A percentile compares a stretch with the other conserved stretches of the same genome.
phyloP scores from a whole-genome alignment of 371 early-diverging fungal genomes.

The Syncephalastrum contaminatum region DNA sequence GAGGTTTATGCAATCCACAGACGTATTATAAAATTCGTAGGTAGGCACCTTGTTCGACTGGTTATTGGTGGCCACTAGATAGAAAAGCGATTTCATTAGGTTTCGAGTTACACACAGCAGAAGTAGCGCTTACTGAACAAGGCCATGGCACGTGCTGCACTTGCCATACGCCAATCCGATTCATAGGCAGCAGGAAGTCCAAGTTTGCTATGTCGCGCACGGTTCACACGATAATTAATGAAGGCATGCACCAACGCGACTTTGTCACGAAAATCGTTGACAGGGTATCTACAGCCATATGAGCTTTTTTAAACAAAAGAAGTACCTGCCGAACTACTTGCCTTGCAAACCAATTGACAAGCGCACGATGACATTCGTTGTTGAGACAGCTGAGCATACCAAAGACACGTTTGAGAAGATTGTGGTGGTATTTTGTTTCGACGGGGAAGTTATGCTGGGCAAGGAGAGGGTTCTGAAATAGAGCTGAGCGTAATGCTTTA shows the following conservation, averaged over 20 bases:
- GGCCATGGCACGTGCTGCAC: conserved; percentile 90
- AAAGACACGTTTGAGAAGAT: conserved; percentile 67
- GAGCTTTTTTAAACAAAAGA: conserved; percentile 3
- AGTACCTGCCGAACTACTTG: conserved; percentile 13
- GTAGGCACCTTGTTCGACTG: conserved; percentile 60
- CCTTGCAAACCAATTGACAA: conserved; percentile 80
- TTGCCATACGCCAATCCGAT: conserved; percentile 80
- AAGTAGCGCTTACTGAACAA: conserved; percentile 60
- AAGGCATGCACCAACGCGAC: conserved; percentile 81
- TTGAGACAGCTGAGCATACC: conserved; percentile 73
- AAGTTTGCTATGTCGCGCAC: conserved; percentile 48
- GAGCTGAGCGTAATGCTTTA: not conserved
- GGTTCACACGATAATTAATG: conserved; percentile 73
- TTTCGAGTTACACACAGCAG: not conserved
- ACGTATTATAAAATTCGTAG: conserved; percentile 83
- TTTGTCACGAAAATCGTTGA: conserved; percentile 63
- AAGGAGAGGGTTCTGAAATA: conserved; percentile 66
- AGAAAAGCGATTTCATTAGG: conserved; percentile 4
- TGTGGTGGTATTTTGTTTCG: conserved; percentile 73
- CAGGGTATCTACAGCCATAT: conserved; percentile 47
- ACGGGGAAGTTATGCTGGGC: conserved; percentile 62
- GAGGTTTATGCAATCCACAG: conserved; percentile 80
- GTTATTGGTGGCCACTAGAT: conserved; percentile 69
- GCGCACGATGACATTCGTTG: conserved; percentile 75
- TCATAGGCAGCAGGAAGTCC: conserved; percentile 54